A percentile compares a stretch with the other conserved stretches of the same genome.
Evolutionary conservation across 1,139 yeast species (phyloP).

Genomic region (Candida freyschussii): DNA sequence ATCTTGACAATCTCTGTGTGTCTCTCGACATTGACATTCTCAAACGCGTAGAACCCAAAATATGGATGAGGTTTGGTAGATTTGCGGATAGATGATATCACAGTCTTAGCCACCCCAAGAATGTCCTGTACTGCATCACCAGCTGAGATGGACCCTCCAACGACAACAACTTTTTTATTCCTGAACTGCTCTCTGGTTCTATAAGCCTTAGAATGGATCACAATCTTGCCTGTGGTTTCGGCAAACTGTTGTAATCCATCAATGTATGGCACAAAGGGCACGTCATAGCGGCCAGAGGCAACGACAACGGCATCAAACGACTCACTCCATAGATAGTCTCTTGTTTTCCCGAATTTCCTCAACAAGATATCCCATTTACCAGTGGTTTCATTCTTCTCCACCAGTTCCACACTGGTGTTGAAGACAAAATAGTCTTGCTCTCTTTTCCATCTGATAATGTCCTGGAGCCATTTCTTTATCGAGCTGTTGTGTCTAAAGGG

Average conservation of each 20-base stretch:
- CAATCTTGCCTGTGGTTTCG: slow-evolving; percentile 30
- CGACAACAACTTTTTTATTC: slow-evolving; percentile 38
- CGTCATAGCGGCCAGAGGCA: slow-evolving; percentile 41
- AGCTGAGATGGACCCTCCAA: slow-evolving; percentile 47
- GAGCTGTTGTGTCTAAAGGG: slow-evolving; percentile 12
- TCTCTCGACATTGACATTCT: slow-evolving; percentile 5
- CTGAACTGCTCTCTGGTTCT: slow-evolving; percentile 24
- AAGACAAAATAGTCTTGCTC: background rate
- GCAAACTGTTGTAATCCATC: slow-evolving; percentile 37
- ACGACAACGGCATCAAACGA: slow-evolving; percentile 38
- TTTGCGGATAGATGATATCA: slow-evolving; percentile 7
- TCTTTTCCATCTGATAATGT: slow-evolving; percentile 10
- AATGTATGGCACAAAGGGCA: slow-evolving; percentile 41
- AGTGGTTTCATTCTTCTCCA: background rate
- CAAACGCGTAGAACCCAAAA: slow-evolving; percentile 8
- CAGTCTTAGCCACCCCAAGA: slow-evolving; percentile 3
- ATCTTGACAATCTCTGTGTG: slow-evolving; percentile 2
- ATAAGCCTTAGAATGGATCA: slow-evolving; percentile 39
- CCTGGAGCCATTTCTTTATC: slow-evolving; percentile 22
- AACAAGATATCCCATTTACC: background rate
- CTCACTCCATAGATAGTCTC: slow-evolving; percentile 4
- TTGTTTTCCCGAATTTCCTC: background rate
- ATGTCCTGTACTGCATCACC: slow-evolving; percentile 34
- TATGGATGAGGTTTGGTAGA: slow-evolving; percentile 4
- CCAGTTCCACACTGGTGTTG: slow-evolving; percentile 4